These are phyloP conservation scores for Passiflora organensis DNA, from an alignment of 345 rosid species.

Conservation along the genomic window DNA sequence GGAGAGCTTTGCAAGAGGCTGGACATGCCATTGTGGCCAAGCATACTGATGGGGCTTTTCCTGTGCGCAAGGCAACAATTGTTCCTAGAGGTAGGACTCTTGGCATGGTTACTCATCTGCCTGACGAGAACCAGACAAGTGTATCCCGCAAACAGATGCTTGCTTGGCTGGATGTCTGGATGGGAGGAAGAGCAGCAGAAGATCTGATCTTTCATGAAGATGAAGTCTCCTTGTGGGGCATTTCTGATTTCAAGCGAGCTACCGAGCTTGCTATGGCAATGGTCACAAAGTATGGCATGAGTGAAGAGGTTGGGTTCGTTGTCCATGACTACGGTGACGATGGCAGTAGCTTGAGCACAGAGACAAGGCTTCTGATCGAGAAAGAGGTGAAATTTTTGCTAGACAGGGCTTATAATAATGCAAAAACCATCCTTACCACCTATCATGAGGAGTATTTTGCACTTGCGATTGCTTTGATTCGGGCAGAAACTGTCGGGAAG, in stretches of 20 bases:
- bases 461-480: conserved; percentile 78
- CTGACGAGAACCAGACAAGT: conserved; percentile 75
- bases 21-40: conserved; percentile 97
- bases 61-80: conserved; percentile 95
- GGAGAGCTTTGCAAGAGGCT: conserved; percentile 94
- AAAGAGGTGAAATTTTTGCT: conserved; percentile 63
- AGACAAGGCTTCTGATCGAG: conserved; percentile 87
- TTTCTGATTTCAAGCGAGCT: conserved; percentile 79
- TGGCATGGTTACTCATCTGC: conserved; percentile 92
- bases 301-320: conserved; percentile 80
- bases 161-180: conserved; percentile 82
- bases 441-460: conserved; percentile 74
- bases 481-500: conserved; percentile 69
- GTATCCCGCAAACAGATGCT: conserved; percentile 88
- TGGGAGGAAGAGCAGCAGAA: conserved; percentile 97
- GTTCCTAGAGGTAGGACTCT: conserved; percentile 94
- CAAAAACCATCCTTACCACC: conserved; percentile 69
- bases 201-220: conserved; percentile 90
- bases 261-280: conserved; percentile 75
- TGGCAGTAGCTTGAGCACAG: conserved; percentile 98
- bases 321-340: conserved; percentile 70
- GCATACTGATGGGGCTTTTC: conserved; percentile 85
- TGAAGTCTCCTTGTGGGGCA: conserved; percentile 86
- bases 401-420: conserved; percentile 84
- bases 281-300: conserved; percentile 93